These are phyloP conservation scores for Rubus idaeus DNA, from an alignment of 306 rosid species.

Conservation along the genomic window DNA sequence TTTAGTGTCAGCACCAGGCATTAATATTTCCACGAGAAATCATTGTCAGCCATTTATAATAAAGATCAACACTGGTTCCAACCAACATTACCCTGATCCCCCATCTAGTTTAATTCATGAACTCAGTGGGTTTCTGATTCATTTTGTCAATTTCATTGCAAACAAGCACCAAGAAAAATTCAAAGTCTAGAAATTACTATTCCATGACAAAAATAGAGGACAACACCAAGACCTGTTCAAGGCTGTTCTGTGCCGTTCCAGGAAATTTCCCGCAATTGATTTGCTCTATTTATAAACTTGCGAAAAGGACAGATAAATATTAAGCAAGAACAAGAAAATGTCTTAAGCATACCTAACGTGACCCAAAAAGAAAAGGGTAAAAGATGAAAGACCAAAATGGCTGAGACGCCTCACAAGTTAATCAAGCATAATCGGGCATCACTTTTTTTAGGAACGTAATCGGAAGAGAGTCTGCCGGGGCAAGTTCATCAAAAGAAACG, in stretches of 20 bases:
- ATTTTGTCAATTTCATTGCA: constrained; percentile 12
- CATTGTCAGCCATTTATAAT: constrained; percentile 23
- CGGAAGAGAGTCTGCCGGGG: constrained; percentile 73
- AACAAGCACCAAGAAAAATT: constrained; percentile 19
- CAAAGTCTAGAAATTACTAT: constrained; percentile 29
- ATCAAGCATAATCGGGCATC: constrained; percentile 86
- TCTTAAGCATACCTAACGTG: constrained; percentile 34
- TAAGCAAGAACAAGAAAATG: constrained; percentile 22
- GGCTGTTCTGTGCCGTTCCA: constrained; percentile 17
- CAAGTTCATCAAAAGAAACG: constrained; percentile 62
- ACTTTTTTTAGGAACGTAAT: constrained; percentile 66
- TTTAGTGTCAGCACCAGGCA: constrained; percentile 19
- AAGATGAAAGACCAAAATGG: constrained; percentile 27
- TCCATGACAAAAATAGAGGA: constrained; percentile 22
- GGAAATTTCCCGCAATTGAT: constrained; percentile 33
- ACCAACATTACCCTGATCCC: constrained; percentile 22
- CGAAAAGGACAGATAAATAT: constrained; percentile 21
- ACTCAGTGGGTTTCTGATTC: constrained; percentile 22
- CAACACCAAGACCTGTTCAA: not conserved
- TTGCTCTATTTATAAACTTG: constrained; percentile 19
- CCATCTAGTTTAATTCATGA: constrained; percentile 35
- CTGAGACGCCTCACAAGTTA: constrained; percentile 19
- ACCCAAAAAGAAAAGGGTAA: constrained; percentile 28
- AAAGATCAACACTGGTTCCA: constrained; percentile 13
- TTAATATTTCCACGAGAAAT: constrained; percentile 13